Conservation (phyloP, 2,329 filamentous ascomycete species). For the Arachnomyces sp. region DNA sequence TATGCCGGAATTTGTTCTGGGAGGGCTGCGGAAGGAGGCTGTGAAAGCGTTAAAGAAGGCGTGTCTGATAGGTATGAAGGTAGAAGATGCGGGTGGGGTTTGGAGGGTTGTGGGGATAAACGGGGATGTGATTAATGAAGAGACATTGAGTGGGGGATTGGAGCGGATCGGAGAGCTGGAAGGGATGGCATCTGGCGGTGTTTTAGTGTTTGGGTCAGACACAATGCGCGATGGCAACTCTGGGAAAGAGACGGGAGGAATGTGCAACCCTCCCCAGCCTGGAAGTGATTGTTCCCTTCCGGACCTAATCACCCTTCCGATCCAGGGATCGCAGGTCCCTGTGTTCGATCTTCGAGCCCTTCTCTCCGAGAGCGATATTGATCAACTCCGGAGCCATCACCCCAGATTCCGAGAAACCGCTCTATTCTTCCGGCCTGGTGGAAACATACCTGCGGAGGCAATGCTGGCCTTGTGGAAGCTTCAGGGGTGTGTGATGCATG, state of each 20-base stretch:
- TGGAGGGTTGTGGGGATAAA: slow-evolving; percentile 21
- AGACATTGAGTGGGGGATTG: slow-evolving; percentile 17
- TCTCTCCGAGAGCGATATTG: slow-evolving; percentile 23
- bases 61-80: slow-evolving; percentile 16
- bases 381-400: slow-evolving; percentile 19
- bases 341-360: slow-evolving; percentile 30
- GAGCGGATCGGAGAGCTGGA: slow-evolving; percentile 16
- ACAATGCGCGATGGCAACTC: background rate
- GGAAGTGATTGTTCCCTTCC: slow-evolving; percentile 12
- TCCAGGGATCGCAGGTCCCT: slow-evolving; percentile 24
- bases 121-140: slow-evolving; percentile 2
- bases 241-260: background rate
- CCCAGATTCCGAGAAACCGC: slow-evolving; percentile 24
- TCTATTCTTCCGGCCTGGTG: slow-evolving; percentile 29
- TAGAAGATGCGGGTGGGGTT: slow-evolving; percentile 15
- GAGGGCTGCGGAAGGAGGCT: slow-evolving; percentile 28
- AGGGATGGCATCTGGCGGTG: slow-evolving; percentile 7
- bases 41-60: slow-evolving; percentile 29
- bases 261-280: background rate
- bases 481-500: slow-evolving; percentile 22
- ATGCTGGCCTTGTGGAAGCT: slow-evolving; percentile 34
- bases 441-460: slow-evolving; percentile 19
- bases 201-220: background rate
- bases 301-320: slow-evolving; percentile 24
- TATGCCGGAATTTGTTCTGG: slow-evolving; percentile 37